A percentile compares a stretch with the other conserved stretches of the same genome.
phyloP scores from a whole-genome alignment of 192 early-diverging fungal species.

The Rhizophagus clarus region DNA sequence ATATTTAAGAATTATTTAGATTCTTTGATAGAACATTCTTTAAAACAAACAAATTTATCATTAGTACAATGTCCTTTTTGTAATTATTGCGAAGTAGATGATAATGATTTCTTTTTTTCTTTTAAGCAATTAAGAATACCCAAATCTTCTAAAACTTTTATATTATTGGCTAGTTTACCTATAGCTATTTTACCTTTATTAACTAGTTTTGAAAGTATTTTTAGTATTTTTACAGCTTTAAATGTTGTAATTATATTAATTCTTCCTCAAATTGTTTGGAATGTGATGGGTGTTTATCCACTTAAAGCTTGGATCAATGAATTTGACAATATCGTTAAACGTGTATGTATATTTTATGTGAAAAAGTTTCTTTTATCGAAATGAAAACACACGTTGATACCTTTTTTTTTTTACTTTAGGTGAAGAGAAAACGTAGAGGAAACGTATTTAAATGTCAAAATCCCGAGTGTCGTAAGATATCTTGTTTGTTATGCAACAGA shows the following conservation, averaged over 20 bases:
- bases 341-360: not conserved
- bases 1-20: constrained; percentile 39
- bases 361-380: not conserved
- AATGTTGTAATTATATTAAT: constrained; percentile 13
- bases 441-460: constrained; percentile 55
- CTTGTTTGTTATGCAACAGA: constrained; percentile 50
- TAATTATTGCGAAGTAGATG: constrained; percentile 43
- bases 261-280: constrained; percentile 24
- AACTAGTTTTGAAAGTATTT: constrained; percentile 3
- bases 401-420: constrained; percentile 33
- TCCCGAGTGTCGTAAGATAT: constrained; percentile 42
- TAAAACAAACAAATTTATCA: constrained; percentile 15
- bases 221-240: constrained; percentile 1
- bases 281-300: constrained; percentile 17
- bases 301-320: constrained; percentile 11
- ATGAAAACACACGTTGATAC: not conserved
- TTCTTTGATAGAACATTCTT: constrained; percentile 33
- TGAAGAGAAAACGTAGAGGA: constrained; percentile 36
- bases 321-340: constrained; percentile 25
- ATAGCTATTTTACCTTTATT: constrained; percentile 25
- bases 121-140: constrained; percentile 15
- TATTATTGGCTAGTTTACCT: constrained; percentile 29
- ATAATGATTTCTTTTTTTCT: constrained; percentile 13
- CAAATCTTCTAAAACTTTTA: constrained; percentile 14
- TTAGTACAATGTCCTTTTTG: constrained; percentile 41